Conservation (phyloP, 2,329 filamentous ascomycete species). For the Botrytis fragariae region DNA sequence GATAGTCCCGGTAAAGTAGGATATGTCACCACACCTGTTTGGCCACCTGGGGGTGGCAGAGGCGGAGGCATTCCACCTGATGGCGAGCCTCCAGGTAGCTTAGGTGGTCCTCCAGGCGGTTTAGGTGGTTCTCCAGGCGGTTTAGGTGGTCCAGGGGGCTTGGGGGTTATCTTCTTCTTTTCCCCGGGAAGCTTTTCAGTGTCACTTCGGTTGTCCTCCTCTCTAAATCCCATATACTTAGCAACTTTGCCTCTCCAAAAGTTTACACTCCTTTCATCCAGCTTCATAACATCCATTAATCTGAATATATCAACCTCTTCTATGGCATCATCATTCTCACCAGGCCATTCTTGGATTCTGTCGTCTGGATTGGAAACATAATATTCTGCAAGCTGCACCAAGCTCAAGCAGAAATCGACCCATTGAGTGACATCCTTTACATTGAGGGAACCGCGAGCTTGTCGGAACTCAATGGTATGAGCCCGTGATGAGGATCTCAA, state of each 20-base stretch:
- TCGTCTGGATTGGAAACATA: constrained; percentile 22
- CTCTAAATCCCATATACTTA: not conserved
- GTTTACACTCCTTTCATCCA: not conserved
- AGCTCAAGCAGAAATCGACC: constrained; percentile 31
- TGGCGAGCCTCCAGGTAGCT: not conserved
- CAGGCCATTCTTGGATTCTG: constrained; percentile 21
- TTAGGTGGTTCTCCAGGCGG: not conserved
- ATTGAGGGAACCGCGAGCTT: constrained; percentile 28
- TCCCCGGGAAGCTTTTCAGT: not conserved
- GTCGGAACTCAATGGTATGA: constrained; percentile 32
- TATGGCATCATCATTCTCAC: not conserved
- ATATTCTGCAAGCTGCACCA: constrained; percentile 28
- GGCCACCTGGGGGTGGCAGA: not conserved
- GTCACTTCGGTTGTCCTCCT: constrained; percentile 14
- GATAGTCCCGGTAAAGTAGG: not conserved
- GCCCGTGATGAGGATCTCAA: constrained; percentile 14
- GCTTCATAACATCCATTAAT: not conserved
- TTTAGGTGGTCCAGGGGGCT: not conserved
- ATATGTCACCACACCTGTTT: no score
- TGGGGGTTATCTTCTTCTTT: not conserved
- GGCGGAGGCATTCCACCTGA: not conserved
- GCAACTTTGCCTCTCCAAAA: constrained; percentile 12
- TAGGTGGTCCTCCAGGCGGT: not conserved
- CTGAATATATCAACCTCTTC: not conserved
- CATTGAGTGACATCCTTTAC: constrained; percentile 26